A percentile compares a stretch with the other conserved stretches of the same genome.
Evolutionary conservation across 495 filamentous ascomycete species (phyloP).

Genomic region (Podospora pseudocomata): DNA sequence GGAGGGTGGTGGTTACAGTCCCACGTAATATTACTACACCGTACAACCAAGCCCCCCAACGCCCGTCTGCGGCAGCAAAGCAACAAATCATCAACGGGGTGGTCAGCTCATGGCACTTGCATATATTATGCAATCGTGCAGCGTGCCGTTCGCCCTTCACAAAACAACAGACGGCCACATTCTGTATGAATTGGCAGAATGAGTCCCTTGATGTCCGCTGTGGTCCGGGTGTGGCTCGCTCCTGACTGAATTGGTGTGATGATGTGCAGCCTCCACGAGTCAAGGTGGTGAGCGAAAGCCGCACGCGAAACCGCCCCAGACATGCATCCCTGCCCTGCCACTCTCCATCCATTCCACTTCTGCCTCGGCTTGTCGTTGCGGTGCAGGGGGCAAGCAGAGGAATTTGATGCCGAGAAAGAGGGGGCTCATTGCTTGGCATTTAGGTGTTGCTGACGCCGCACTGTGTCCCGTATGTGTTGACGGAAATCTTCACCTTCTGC

Average conservation of each 20-base stretch:
- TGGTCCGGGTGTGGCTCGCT: conserved; percentile 1
- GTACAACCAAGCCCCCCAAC: not conserved
- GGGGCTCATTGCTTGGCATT: conserved; percentile 6
- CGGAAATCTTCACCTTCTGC: conserved; percentile 15
- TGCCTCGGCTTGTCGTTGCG: conserved; percentile 29
- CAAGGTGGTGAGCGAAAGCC: conserved; percentile 29
- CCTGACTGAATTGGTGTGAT: conserved; percentile 28
- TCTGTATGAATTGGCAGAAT: not conserved
- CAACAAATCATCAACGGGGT: not conserved
- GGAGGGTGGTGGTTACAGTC: not conserved
- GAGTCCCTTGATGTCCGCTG: not conserved
- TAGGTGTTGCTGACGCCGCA: conserved; percentile 14
- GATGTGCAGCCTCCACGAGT: conserved; percentile 38
- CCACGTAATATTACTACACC: not conserved
- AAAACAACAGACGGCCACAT: not conserved
- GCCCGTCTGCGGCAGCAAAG: conserved; percentile 3
- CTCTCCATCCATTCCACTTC: conserved; percentile 11
- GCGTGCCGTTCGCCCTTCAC: no score
- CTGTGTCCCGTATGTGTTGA: conserved; percentile 19
- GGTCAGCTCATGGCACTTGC: conserved; percentile 1
- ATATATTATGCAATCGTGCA: not conserved
- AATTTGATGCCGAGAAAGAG: conserved; percentile 29
- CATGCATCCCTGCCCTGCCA: conserved; percentile 20
- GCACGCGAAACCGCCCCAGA: conserved; percentile 13
- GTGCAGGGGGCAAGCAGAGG: conserved; percentile 16